These are phyloP conservation scores for Oryza meyeriana DNA, from an alignment of 176 grass and related monocot species.

Conservation along the genomic window DNA sequence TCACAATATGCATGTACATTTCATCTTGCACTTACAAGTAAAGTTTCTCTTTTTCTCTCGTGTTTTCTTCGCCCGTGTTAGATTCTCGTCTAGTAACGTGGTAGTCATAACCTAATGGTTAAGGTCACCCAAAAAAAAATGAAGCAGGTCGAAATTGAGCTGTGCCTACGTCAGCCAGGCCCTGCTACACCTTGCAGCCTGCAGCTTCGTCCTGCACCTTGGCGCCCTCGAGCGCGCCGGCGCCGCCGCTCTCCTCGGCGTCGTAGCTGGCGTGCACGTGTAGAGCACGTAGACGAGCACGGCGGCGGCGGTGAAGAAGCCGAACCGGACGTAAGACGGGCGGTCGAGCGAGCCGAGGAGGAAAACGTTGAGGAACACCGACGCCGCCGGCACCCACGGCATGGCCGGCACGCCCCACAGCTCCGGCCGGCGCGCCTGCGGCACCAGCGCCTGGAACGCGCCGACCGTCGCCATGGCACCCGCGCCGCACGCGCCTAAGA, in stretches of 20 bases:
- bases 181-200: conserved; percentile 29
- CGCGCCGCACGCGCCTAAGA: conserved; percentile 48
- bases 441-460: conserved; percentile 65
- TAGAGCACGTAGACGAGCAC: conserved; percentile 77
- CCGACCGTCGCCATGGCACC: conserved; percentile 36
- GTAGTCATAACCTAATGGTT: background rate
- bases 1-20: background rate
- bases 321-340: conserved; percentile 74
- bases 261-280: conserved; percentile 80
- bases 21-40: background rate
- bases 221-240: conserved; percentile 6
- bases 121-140: background rate
- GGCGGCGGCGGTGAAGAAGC: conserved; percentile 54
- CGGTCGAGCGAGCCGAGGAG: conserved; percentile 70
- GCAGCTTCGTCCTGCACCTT: conserved; percentile 47
- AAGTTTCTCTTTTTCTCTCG: background rate
- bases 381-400: conserved; percentile 87
- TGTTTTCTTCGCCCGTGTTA: background rate
- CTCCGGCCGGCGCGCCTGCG: conserved; percentile 54
- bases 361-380: conserved; percentile 90
- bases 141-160: background rate
- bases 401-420: conserved; percentile 88
- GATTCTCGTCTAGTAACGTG: background rate
- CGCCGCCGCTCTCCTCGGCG: conserved; percentile 59
- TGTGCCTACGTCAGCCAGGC: background rate